A percentile compares a stretch with the other conserved stretches of the same genome.
phyloP scores from a whole-genome alignment of 257 asterid species.

The Jasminum sambac region DNA sequence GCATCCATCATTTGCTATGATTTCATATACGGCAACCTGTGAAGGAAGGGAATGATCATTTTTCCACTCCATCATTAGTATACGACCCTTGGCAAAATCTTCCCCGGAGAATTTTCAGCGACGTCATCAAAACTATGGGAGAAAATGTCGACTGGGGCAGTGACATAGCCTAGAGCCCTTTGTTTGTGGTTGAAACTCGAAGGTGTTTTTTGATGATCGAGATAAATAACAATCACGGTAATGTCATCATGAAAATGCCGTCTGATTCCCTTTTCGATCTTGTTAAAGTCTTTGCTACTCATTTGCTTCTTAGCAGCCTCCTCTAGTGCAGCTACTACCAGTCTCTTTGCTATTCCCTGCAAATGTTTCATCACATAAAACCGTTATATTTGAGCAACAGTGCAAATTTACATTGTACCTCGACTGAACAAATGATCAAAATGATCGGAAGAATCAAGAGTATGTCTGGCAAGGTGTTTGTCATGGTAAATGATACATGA shows the following conservation, averaged over 20 bases:
- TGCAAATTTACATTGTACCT: neutral
- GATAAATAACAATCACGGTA: slow-evolving; percentile 75
- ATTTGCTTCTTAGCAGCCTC: slow-evolving; percentile 91
- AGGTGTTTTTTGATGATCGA: slow-evolving; percentile 52
- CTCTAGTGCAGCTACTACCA: slow-evolving; percentile 76
- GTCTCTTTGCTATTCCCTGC: slow-evolving; percentile 95
- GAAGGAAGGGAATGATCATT: neutral
- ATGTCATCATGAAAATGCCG: slow-evolving; percentile 96
- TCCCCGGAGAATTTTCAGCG: slow-evolving; percentile 36
- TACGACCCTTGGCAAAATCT: slow-evolving; percentile 28
- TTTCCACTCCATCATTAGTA: neutral
- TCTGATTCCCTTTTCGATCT: slow-evolving; percentile 82
- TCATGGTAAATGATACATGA: too few species aligned
- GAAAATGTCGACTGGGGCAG: slow-evolving; percentile 79
- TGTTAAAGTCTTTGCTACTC: slow-evolving; percentile 65
- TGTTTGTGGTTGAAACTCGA: slow-evolving; percentile 28
- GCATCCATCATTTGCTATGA: neutral
- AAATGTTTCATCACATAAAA: slow-evolving; percentile 7
- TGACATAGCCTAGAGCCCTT: slow-evolving; percentile 40
- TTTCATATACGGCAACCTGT: neutral
- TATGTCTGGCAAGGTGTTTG: too few species aligned
- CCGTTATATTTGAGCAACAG: neutral
- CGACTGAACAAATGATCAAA: neutral
- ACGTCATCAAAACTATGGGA: slow-evolving; percentile 53
- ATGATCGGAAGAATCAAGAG: slow-evolving; percentile 2